Evolutionary conservation across 805 yeast genomes (phyloP), one percentile per base, ranked within the genome.

Genomic region (Monosporozyma unispora): DNA sequence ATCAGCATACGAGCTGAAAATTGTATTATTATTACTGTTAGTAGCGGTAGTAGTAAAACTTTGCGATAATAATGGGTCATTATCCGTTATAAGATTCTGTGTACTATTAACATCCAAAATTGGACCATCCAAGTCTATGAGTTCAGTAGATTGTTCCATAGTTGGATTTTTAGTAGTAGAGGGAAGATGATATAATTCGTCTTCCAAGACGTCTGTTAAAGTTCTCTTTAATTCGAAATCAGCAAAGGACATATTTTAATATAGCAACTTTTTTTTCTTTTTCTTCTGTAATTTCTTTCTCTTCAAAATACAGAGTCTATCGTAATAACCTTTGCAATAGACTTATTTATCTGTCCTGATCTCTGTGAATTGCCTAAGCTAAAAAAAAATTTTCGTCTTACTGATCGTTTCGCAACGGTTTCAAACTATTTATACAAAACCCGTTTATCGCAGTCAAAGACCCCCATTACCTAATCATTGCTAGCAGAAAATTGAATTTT

Each of bases 1-100:
- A 54, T 65, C 68, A 23, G 67, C 67, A 50, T 63, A 65, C 49
- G 61, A 59, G 52, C 57, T 64, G 54, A 64, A 64, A 25, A 56
- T 52, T 4, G 16, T 16, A 8, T 48, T 48, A 8, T 38, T 11
- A n/a, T 18, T 37, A 19, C 18, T 18, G 11, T 37, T n/a, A n/a
- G n/a, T n/a, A n/a, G n/a, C n/a, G n/a, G n/a, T n/a, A n/a, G n/a
- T n/a, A n/a, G n/a, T n/a, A n/a, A n/a, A n/a, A n/a, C n/a, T 38
- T 12, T 7, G 21, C 9, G 39, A 16, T 8, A 18, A 18, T 18
- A 35, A 18, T 18, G 39, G 22, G 10, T 35, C 39, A n/a, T 5
- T 42, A n/a, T 37, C 33, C 29, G 33, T 3, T 31, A 31, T 31
- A n/a, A 31, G 35, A 31, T 7, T 14, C n/a, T 31, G 35, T 10